phyloP scores from a whole-genome alignment of 1,284 basidiomycete genomes.

The Rhodotorula mucilaginosa region DNA sequence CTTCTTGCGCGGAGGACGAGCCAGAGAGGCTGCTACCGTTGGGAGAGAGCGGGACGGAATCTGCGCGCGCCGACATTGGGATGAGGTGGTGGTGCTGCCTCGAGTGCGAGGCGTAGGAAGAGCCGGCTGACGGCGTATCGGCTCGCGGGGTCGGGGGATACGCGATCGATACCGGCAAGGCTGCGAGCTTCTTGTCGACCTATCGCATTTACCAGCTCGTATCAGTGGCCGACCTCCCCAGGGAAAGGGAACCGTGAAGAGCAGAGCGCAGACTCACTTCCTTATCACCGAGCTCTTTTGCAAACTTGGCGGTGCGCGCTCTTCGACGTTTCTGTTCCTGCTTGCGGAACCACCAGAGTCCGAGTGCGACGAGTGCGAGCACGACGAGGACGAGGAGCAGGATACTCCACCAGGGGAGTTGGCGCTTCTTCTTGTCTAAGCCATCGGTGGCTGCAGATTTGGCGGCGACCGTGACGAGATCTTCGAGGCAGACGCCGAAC shows the following conservation, averaged over 20 bases:
- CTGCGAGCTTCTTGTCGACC: conserved; percentile 33
- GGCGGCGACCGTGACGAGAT: conserved; percentile 63
- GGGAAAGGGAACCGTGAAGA: too few relatives aligned
- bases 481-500: conserved; percentile 71
- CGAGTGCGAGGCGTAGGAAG: conserved; percentile 9
- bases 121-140: not conserved
- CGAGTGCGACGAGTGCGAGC: not conserved
- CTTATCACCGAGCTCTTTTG: conserved; percentile 24
- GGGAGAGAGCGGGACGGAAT: not conserved
- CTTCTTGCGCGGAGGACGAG: conserved; percentile 6
- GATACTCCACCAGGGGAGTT: conserved; percentile 36
- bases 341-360: conserved; percentile 21
- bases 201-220: not conserved
- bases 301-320: conserved; percentile 26
- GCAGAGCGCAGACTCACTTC: conserved; percentile 13
- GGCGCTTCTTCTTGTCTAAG: not conserved
- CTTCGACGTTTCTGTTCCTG: conserved; percentile 29
- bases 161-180: conserved; percentile 23
- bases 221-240: not conserved
- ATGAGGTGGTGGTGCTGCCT: conserved; percentile 2
- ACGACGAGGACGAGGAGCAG: conserved; percentile 18
- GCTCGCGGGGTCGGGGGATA: conserved; percentile 26
- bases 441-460: not conserved
- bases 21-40: not conserved
- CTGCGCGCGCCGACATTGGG: not conserved